Evolutionary conservation across 768 basidiomycete species (phyloP), one percentile per base, ranked within the genome.

Genomic region (Pisolithus microcarpus): DNA sequence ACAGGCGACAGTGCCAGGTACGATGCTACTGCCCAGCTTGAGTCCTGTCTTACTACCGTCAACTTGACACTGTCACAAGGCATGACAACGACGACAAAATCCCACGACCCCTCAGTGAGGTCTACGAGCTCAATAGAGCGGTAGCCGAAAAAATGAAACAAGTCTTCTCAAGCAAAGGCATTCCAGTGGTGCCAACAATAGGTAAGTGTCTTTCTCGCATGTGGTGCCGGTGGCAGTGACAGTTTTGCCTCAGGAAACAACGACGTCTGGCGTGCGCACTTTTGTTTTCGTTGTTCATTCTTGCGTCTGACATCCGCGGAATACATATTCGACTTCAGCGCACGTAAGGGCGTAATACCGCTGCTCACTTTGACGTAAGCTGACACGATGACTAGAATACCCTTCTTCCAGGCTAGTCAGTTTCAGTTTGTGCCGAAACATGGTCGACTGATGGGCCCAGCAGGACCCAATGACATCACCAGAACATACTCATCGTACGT

Each of bases 51-150:
- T 49, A 15, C 46, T 10, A 8, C 31, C 43, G 21, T 45, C 9
- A 7, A 31, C 34, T 15, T 38, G 19, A 19, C 43, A 18, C 51
- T 31, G 18, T 39, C 36, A 16, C n/a, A n/a, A 88, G 89, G 70
- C 89, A 91, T 66, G 91, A 95, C 62, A 89, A 84, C 62, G 91
- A 94, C 65, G 79, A 78, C 50, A 74, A 80, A 53, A 61, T 85
- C n/a, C 91, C 92, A 46, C 81, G 92, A 49, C 89, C 90, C 37
- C 75, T 82, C 2, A 71, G 72, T 40, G 91, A 94, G 66, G 93
- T 96, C 50, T 85, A 83, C 60, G 73, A 77, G 7, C 70, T 85
- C 39, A 96, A 96, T 62, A 72, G 79, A 16, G 71, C 67, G 38
- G 72, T 92, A 44, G 80, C 84, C 11, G 65, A 63, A 36, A 81